Percentiles rank a stretch among this genome's conserved stretches.
phyloP scores from a whole-genome alignment of 2,329 filamentous ascomycete genomes.

The Microcyclosporella mali region DNA sequence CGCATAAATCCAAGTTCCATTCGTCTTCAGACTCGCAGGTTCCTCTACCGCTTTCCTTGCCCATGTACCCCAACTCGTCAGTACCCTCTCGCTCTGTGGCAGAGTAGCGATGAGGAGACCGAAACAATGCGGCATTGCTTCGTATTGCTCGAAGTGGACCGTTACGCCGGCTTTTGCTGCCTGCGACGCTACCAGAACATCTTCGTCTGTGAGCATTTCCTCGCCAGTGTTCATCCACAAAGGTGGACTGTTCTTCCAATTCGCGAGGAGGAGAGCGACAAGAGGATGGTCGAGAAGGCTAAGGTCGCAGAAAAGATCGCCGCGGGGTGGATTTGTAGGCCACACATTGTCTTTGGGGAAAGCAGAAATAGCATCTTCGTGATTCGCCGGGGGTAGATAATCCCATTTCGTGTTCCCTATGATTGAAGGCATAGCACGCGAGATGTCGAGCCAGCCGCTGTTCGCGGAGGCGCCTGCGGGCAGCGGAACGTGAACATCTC shows the following conservation, averaged over 20 bases:
- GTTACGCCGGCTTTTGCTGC: slow-evolving; percentile 52
- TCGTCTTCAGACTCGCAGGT: slow-evolving; percentile 23
- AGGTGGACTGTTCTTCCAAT: slow-evolving; percentile 60
- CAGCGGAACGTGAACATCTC: slow-evolving; percentile 48
- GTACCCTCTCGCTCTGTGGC: slow-evolving; percentile 28
- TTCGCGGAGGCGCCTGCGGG: slow-evolving; percentile 59
- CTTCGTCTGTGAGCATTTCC: slow-evolving; percentile 66
- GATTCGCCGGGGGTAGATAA: slow-evolving; percentile 51
- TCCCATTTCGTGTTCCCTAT: slow-evolving; percentile 51
- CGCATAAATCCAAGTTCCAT: slow-evolving; percentile 26
- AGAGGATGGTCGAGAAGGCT: slow-evolving; percentile 56
- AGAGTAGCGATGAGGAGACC: slow-evolving; percentile 38
- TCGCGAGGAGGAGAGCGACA: slow-evolving; percentile 53
- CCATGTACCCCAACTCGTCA: slow-evolving; percentile 33
- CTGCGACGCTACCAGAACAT: slow-evolving; percentile 52
- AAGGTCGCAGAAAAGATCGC: slow-evolving; percentile 44
- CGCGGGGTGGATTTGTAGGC: slow-evolving; percentile 41
- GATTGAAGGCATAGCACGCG: slow-evolving; percentile 55
- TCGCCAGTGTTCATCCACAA: slow-evolving; percentile 63
- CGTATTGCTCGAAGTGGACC: slow-evolving; percentile 65
- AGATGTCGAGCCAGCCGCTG: slow-evolving; percentile 68
- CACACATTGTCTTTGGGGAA: slow-evolving; percentile 47
- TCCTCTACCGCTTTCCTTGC: slow-evolving; percentile 25
- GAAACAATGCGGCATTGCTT: slow-evolving; percentile 74
- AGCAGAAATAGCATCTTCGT: slow-evolving; percentile 26